Conservation (phyloP, 257 asterid genomes). For the Eucommia ulmoides region DNA sequence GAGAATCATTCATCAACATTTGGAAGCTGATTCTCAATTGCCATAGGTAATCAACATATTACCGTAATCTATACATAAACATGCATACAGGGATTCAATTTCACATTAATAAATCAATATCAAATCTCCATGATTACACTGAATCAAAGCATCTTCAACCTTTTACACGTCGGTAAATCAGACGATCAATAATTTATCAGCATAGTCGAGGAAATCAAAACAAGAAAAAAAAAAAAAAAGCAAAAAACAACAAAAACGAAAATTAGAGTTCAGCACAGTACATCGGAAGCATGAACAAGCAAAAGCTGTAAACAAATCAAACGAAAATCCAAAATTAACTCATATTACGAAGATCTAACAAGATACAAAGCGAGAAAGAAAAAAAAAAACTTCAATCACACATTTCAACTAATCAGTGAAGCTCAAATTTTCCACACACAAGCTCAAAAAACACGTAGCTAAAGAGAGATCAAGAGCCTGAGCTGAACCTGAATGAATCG, state of each 20-base stretch:
- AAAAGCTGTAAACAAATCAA: background rate
- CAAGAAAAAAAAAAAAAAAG: background rate
- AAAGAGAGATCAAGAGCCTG: too few species aligned
- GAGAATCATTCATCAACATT: constrained; percentile 2
- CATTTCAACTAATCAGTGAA: background rate
- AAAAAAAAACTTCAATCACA: background rate
- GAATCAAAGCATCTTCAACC: too few species aligned
- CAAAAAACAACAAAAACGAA: background rate
- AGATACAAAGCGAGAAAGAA: background rate
- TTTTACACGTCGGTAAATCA: too few species aligned
- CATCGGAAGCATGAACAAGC: background rate
- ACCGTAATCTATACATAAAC: constrained; percentile 11
- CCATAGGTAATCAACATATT: constrained; percentile 7
- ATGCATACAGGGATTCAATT: too few species aligned
- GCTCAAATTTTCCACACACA: too few species aligned
- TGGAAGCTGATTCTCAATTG: constrained; percentile 9
- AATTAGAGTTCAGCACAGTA: background rate
- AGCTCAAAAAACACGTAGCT: too few species aligned
- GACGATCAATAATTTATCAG: constrained; percentile 5
- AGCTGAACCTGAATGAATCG: background rate
- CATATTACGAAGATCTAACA: background rate
- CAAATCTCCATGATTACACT: too few species aligned
- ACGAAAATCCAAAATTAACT: background rate
- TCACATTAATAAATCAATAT: too few species aligned
- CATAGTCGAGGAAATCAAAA: background rate